These are phyloP conservation scores for Trifolium fragiferum DNA, from an alignment of 306 rosid genomes.

Conservation along the genomic window DNA sequence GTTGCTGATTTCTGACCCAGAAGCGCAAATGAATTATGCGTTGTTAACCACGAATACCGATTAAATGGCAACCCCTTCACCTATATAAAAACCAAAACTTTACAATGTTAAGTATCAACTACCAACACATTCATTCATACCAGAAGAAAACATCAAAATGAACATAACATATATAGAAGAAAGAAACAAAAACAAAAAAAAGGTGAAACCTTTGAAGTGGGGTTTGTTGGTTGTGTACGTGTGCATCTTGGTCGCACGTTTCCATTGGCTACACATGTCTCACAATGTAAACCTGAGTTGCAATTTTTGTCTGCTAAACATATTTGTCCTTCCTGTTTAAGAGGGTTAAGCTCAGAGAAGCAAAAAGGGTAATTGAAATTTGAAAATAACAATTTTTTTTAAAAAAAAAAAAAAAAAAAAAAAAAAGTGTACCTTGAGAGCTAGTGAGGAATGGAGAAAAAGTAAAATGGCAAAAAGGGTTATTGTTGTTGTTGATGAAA, in stretches of 20 bases:
- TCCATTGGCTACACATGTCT: constrained; percentile 76
- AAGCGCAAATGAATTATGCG: constrained; percentile 81
- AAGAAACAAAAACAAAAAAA: background rate
- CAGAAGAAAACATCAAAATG: background rate
- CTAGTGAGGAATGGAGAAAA: constrained; percentile 54
- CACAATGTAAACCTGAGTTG: constrained; percentile 78
- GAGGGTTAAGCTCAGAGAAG: background rate
- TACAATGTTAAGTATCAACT: background rate
- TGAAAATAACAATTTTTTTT: background rate
- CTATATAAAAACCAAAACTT: constrained; percentile 46
- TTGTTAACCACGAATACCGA: constrained; percentile 85
- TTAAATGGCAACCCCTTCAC: constrained; percentile 79
- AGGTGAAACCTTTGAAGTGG: constrained; percentile 59
- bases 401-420: background rate
- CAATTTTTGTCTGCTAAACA: constrained; percentile 66
- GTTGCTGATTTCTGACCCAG: constrained; percentile 74
- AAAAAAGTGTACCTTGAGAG: constrained; percentile 60
- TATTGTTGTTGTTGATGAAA: constrained; percentile 16
- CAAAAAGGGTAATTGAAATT: background rate
- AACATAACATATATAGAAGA: background rate
- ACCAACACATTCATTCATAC: background rate
- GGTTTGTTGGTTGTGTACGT: constrained; percentile 70
- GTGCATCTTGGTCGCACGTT: constrained; percentile 80
- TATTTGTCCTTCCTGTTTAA: constrained; percentile 64
- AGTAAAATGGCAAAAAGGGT: constrained; percentile 47